Evolutionary conservation across 2,329 filamentous ascomycete genomes (phyloP).

Genomic region (Fusarium sp.): DNA sequence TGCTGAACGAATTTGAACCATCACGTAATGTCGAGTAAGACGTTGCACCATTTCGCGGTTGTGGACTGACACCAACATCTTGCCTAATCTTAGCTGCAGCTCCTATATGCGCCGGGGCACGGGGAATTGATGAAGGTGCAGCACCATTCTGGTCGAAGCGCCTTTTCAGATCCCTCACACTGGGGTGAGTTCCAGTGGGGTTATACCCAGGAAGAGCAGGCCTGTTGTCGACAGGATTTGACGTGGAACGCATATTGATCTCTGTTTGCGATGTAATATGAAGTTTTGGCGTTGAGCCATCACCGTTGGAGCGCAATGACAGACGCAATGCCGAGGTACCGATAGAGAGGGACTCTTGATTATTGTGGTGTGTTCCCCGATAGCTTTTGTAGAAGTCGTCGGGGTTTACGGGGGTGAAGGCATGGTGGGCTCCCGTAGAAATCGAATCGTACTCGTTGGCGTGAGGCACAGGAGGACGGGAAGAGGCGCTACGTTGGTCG

Average conservation of each 20-base stretch:
- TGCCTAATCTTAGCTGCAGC: constrained; percentile 46
- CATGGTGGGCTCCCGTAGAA: constrained; percentile 46
- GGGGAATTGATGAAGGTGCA: constrained; percentile 46
- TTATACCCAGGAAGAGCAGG: constrained; percentile 44
- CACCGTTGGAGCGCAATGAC: constrained; percentile 60
- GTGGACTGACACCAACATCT: constrained; percentile 48
- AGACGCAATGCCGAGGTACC: constrained; percentile 54
- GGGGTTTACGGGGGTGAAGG: constrained; percentile 57
- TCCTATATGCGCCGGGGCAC: constrained; percentile 48
- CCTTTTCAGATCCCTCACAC: constrained; percentile 82
- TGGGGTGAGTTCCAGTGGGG: constrained; percentile 61
- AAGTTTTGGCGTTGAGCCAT: constrained; percentile 60
- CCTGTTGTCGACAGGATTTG: constrained; percentile 63
- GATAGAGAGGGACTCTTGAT: constrained; percentile 49
- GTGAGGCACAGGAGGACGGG: constrained; percentile 38
- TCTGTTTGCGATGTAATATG: constrained; percentile 53
- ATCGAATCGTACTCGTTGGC: constrained; percentile 36
- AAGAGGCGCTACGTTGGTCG: constrained; percentile 34
- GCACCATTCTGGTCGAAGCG: constrained; percentile 74
- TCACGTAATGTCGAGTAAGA: constrained; percentile 55
- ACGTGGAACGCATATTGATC: constrained; percentile 61
- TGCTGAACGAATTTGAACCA: constrained; percentile 35
- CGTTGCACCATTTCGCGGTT: constrained; percentile 47
- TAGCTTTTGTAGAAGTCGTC: constrained; percentile 66
- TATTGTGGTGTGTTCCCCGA: constrained; percentile 50